Percentiles rank a stretch among this genome's conserved stretches.
Conservation (phyloP, 495 filamentous ascomycete genomes). For the Penicillium alfredii region DNA sequence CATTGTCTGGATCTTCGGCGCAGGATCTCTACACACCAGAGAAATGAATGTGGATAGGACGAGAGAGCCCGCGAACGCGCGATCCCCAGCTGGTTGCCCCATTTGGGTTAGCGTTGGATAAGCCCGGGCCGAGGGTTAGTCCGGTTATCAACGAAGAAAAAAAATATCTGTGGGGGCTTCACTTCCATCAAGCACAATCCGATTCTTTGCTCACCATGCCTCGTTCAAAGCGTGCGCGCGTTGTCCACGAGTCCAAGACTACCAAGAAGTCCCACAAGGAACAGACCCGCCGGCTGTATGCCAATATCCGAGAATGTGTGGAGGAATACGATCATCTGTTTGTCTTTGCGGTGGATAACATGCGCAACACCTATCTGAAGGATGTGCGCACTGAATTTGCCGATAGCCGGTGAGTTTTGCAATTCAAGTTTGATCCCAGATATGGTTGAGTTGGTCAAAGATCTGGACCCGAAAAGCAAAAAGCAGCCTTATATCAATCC, state of each 20-base stretch:
- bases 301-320: slow-evolving; percentile 78
- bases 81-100: slow-evolving; percentile 31
- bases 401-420: slow-evolving; percentile 70
- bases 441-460: no score
- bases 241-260: slow-evolving; percentile 83
- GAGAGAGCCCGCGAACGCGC: neutral
- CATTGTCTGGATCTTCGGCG: slow-evolving; percentile 48
- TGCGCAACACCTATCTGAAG: slow-evolving; percentile 97
- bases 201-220: no score
- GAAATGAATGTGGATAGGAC: neutral
- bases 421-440: no score
- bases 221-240: slow-evolving; percentile 85
- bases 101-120: slow-evolving; percentile 35
- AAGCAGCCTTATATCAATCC: no score
- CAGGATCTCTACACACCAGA: neutral
- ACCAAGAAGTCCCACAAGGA: slow-evolving; percentile 87
- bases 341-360: slow-evolving; percentile 92
- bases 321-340: slow-evolving; percentile 84
- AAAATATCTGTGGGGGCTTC: slow-evolving; percentile 21
- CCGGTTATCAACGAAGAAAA: slow-evolving; percentile 43
- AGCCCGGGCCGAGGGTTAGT: slow-evolving; percentile 34
- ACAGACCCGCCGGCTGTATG: slow-evolving; percentile 79
- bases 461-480: no score
- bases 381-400: slow-evolving; percentile 76
- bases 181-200: no score